phyloP scores from a whole-genome alignment of 2,329 filamentous ascomycete genomes.

The Fusarium austroafricanum region DNA sequence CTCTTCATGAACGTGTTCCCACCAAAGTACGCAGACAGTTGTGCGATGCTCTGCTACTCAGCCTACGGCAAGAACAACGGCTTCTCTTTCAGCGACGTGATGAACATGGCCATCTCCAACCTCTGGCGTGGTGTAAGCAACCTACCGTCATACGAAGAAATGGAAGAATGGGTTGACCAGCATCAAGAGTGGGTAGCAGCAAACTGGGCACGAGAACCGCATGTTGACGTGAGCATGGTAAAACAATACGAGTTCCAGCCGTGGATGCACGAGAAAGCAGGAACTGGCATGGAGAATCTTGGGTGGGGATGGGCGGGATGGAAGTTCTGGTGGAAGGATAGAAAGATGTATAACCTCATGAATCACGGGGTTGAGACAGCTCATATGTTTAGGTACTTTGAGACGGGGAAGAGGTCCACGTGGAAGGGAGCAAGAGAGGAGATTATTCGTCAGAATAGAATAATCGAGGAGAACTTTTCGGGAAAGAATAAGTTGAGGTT shows the following conservation, averaged over 20 bases:
- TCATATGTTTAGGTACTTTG: slow-evolving; percentile 55
- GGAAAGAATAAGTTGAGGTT: not conserved
- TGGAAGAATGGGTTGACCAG: slow-evolving; percentile 28
- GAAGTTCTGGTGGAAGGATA: slow-evolving; percentile 55
- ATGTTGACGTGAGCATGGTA: slow-evolving; percentile 36
- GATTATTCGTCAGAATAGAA: slow-evolving; percentile 23
- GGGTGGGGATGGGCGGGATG: slow-evolving; percentile 56
- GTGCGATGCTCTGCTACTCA: slow-evolving; percentile 25
- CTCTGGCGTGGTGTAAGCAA: slow-evolving; percentile 24
- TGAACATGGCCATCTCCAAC: slow-evolving; percentile 32
- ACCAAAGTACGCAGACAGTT: slow-evolving; percentile 19
- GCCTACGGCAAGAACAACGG: slow-evolving; percentile 29
- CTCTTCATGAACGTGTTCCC: slow-evolving; percentile 30
- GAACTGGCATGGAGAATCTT: slow-evolving; percentile 56
- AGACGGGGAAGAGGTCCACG: slow-evolving; percentile 53
- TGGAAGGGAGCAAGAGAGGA: slow-evolving; percentile 54
- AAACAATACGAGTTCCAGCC: slow-evolving; percentile 50
- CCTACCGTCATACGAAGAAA: not conserved
- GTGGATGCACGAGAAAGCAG: slow-evolving; percentile 54
- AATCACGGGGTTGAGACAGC: slow-evolving; percentile 55
- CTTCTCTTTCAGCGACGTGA: slow-evolving; percentile 32
- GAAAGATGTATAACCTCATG: slow-evolving; percentile 53
- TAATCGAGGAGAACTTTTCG: slow-evolving; percentile 10
- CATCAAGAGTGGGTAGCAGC: slow-evolving; percentile 22
- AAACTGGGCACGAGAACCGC: slow-evolving; percentile 16